Evolutionary conservation across 169 alveolate genomes (phyloP).

Genomic region (Pseudocohnilembus persalinus): DNA sequence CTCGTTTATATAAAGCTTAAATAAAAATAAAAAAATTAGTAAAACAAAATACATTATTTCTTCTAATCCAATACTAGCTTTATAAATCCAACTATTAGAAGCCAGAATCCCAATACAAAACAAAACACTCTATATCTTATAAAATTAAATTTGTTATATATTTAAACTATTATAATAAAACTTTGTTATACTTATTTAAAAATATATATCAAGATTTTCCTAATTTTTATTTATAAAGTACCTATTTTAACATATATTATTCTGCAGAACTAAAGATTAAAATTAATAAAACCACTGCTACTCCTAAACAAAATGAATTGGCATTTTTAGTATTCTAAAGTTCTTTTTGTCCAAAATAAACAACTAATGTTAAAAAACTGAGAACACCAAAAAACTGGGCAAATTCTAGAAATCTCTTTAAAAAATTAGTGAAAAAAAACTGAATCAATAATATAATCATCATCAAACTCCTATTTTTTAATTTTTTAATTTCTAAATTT

Average conservation of each 20-base stretch:
- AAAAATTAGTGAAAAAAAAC: neutral
- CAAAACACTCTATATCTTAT: neutral
- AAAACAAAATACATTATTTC: no score
- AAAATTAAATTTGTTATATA: no score
- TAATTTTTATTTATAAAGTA: no score
- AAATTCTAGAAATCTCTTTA: neutral
- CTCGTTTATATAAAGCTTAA: neutral
- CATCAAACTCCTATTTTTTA: no score
- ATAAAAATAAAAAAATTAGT: no score
- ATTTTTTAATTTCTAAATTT: no score
- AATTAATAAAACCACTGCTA: neutral
- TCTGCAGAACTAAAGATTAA: neutral
- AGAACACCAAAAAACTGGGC: neutral
- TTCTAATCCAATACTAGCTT: no score
- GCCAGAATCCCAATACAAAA: neutral
- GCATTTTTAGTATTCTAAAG: neutral
- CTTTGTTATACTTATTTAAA: no score
- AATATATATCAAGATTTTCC: no score
- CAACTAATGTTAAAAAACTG: neutral
- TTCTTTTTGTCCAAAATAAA: neutral
- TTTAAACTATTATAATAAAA: no score
- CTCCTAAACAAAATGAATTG: neutral
- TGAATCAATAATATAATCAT: neutral
- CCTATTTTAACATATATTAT: neutral
- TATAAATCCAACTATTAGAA: neutral